Conservation (phyloP, 805 yeast species). For the Vanderwaltozyma yarrowii region DNA sequence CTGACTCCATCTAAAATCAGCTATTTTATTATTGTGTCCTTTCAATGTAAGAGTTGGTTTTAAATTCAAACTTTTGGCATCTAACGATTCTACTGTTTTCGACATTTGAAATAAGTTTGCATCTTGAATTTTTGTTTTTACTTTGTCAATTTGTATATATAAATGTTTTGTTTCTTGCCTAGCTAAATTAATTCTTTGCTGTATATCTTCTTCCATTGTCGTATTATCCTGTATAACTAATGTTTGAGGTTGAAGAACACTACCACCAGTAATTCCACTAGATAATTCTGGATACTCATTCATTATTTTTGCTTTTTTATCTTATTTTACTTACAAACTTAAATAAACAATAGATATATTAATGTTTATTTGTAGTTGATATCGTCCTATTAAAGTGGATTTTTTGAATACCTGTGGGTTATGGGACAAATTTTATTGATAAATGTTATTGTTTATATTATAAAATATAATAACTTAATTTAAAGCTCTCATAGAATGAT, state of each 20-base stretch:
- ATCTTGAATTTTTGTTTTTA: conserved; percentile 36
- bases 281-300: background rate
- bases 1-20: conserved; percentile 57
- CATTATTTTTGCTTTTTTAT: background rate
- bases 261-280: background rate
- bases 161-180: conserved; percentile 37
- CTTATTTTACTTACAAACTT: no score
- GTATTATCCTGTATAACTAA: conserved; percentile 2
- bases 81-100: conserved; percentile 16
- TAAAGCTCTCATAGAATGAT: no score
- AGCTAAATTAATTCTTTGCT: conserved; percentile 28
- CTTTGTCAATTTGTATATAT: conserved; percentile 40
- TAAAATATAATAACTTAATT: no score
- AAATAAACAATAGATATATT: no score
- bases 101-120: conserved; percentile 34
- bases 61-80: conserved; percentile 22
- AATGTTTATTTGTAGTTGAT: no score
- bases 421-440: no score
- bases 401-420: no score
- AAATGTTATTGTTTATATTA: no score
- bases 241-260: conserved; percentile 4
- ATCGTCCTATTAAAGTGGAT: no score
- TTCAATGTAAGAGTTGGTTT: conserved; percentile 31
- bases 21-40: conserved; percentile 63
- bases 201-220: conserved; percentile 18